These are phyloP conservation scores for Fonsecaea nubica DNA, from an alignment of 2,329 filamentous ascomycete species.

Conservation along the genomic window DNA sequence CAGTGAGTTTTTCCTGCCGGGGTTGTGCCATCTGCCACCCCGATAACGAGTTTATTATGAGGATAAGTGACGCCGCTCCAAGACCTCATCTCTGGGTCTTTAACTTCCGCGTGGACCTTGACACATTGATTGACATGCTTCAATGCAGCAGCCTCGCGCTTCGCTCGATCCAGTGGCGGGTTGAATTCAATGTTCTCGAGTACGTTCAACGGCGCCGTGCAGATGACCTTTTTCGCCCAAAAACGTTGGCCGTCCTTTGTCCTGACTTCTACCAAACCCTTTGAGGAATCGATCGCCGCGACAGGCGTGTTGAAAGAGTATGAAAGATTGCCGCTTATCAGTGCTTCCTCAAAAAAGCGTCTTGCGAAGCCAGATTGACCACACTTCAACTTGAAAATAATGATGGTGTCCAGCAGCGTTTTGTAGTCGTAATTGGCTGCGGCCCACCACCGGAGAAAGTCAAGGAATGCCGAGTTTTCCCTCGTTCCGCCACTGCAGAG, in stretches of 20 bases:
- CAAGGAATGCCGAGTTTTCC: constrained; percentile 54
- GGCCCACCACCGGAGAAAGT: constrained; percentile 59
- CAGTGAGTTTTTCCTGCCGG: constrained; percentile 57
- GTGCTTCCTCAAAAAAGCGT: constrained; percentile 54
- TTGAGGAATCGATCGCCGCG: constrained; percentile 43
- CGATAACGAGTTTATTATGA: constrained; percentile 52
- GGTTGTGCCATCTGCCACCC: constrained; percentile 55
- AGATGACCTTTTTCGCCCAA: constrained; percentile 47
- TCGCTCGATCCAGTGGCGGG: constrained; percentile 48
- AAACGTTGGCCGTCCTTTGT: constrained; percentile 45
- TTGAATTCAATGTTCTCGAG: constrained; percentile 51
- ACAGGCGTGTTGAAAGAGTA: constrained; percentile 54
- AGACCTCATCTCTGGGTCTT: constrained; percentile 51
- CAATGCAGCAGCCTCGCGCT: constrained; percentile 46
- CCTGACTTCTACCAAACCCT: constrained; percentile 45
- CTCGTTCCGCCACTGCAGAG: constrained; percentile 54
- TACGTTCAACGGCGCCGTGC: constrained; percentile 55
- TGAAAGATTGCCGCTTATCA: constrained; percentile 47
- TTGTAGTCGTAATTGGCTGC: constrained; percentile 51
- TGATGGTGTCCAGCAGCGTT: constrained; percentile 50
- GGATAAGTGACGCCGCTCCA: constrained; percentile 55
- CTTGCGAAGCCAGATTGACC: constrained; percentile 57
- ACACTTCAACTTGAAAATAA: constrained; percentile 52
- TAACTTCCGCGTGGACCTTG: constrained; percentile 57
- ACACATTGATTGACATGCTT: constrained; percentile 56